Evolutionary conservation across 192 early-diverging fungal species (phyloP), one percentile per base, ranked within the genome.

Genomic region (Helicostylum pulchrum): DNA sequence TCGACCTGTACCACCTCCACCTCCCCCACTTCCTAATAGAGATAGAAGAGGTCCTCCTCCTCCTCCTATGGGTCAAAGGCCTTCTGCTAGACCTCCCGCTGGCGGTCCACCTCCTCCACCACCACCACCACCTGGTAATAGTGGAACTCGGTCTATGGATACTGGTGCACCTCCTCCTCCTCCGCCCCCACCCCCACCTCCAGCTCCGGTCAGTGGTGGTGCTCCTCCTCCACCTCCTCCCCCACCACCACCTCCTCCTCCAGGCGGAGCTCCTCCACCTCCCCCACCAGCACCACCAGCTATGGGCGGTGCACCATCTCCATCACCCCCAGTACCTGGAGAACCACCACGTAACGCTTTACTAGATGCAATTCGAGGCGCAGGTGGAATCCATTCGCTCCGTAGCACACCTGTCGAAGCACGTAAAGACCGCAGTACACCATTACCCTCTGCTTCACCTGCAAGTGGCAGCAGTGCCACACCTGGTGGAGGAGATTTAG

Each of bases 351-450:
- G 78, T 34, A 42, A 51, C 36, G 78, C 76, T 57, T 65, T 84
- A 31, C 43, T 84, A 52, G 76, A 74, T 42, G 75, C 76, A 39
- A 84, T 84, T 54, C 71, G 80, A 51, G 63, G 64, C 17, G 71
- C 76, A 9, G 83, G 83, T 21, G 82, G 82, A 19, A 70, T 78
- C 60, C 53, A 56, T 20, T 60, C 68, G 0, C 61, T 81, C 32
- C 63, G 66, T 12, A 45, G 26, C 31, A 56, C 52, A 49, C 62
- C 66, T 6, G 21, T 42, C 1, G 66, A 73, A 47, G 30, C 34
- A 19, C 21, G 4, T n/a, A n/a, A 39, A 3, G 68, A 65, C 20
- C 62, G 63, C 2, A 64, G 63, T 45, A 43, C 45, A 11, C 39
- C 49, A 44, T 1, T 44, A 43, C 11, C 46, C 17, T 48, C 46